These are phyloP conservation scores for Boletus tomentosulus DNA, from an alignment of 768 basidiomycete genomes.

Conservation along the genomic window DNA sequence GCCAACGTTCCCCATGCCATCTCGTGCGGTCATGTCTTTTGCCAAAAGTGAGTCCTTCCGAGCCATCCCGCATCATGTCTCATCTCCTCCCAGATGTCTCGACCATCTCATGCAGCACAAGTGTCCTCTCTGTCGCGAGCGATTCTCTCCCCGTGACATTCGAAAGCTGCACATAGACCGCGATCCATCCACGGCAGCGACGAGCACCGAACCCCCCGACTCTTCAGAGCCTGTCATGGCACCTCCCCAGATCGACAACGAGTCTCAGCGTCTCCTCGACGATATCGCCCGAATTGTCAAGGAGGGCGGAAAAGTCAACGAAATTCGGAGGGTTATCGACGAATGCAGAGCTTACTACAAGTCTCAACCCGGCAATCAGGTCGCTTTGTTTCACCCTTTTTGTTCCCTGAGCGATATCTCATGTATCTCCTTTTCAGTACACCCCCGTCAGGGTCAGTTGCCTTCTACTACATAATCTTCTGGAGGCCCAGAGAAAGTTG, in stretches of 20 bases:
- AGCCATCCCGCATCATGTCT: background rate
- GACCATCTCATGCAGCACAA: constrained; percentile 41
- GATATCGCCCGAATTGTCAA: constrained; percentile 52
- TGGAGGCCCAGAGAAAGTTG: constrained; percentile 43
- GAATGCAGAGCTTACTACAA: constrained; percentile 48
- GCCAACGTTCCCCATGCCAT: constrained; percentile 60
- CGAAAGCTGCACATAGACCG: constrained; percentile 59
- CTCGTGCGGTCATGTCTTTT: constrained; percentile 71
- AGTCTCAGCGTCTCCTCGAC: constrained; percentile 50
- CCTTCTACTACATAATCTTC: constrained; percentile 48
- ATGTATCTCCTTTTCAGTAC: constrained; percentile 34
- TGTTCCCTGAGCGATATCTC: constrained; percentile 10
- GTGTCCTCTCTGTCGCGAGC: constrained; percentile 63
- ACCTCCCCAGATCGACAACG: constrained; percentile 32
- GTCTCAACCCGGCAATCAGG: constrained; percentile 43
- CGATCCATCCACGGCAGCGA: constrained; percentile 31
- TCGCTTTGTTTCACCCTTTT: constrained; percentile 22
- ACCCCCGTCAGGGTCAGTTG: constrained; percentile 47
- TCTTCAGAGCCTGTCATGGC: constrained; percentile 19
- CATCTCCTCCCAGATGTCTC: constrained; percentile 37
- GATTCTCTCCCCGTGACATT: constrained; percentile 43
- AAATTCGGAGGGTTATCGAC: constrained; percentile 47
- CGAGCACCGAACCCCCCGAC: constrained; percentile 9
- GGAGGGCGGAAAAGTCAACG: constrained; percentile 50
- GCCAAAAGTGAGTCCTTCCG: constrained; percentile 33